Evolutionary conservation across 2,329 filamentous ascomycete genomes (phyloP).

Genomic region (Ceratocystis cubensis): DNA sequence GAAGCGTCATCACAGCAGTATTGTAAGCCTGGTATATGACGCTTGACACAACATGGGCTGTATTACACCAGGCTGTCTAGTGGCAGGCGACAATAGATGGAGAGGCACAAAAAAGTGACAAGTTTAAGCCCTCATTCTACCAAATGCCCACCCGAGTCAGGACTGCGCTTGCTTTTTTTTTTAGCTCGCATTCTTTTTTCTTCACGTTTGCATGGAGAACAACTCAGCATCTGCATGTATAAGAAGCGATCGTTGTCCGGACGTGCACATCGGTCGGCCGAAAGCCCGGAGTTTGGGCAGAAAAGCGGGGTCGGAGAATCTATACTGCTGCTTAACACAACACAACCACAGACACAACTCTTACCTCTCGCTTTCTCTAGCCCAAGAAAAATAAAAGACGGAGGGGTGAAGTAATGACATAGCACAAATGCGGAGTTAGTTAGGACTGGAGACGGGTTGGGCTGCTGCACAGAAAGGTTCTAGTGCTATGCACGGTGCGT

Average conservation of each 20-base stretch:
- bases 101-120: no score
- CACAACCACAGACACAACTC: not conserved
- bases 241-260: not conserved
- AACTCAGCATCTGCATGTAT: not conserved
- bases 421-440: conserved; percentile 3
- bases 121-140: no score
- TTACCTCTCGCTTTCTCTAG: not conserved
- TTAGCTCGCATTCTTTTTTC: not conserved
- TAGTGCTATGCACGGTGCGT: not conserved
- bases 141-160: no score
- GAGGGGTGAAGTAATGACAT: not conserved
- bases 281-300: not conserved
- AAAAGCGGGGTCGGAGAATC: not conserved
- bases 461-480: conserved; percentile 1
- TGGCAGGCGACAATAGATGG: no score
- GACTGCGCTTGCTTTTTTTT: not conserved
- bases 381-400: not conserved
- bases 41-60: no score
- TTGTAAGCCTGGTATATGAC: no score
- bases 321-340: not conserved
- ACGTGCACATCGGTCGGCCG: not conserved
- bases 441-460: not conserved
- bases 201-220: no score
- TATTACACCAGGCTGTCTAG: no score
- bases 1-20: no score